A percentile compares a stretch with the other conserved stretches of the same genome.
Evolutionary conservation across 2,329 filamentous ascomycete species (phyloP).

Genomic region (Rutstroemia sydowiana): DNA sequence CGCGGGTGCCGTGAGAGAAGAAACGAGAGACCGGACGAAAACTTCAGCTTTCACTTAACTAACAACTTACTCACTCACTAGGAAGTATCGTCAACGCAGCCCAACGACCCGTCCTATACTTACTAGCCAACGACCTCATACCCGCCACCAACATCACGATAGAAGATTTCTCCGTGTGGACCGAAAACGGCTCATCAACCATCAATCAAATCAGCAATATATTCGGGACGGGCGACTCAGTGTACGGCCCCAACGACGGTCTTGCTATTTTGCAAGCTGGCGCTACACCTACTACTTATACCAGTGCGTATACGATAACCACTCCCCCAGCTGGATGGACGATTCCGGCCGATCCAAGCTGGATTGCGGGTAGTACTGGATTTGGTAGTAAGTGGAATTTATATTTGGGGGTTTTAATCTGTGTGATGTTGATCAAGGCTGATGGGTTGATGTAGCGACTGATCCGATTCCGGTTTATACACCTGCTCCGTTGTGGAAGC

Average conservation of each 20-base stretch:
- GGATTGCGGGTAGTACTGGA: neutral
- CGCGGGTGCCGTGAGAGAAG: too few relatives aligned
- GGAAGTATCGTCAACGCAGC: constrained; percentile 22
- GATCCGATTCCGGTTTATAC: constrained; percentile 25
- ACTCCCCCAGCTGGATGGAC: constrained; percentile 26
- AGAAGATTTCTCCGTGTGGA: constrained; percentile 32
- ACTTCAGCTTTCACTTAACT: too few relatives aligned
- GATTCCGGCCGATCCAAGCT: constrained; percentile 15
- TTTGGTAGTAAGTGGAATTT: neutral
- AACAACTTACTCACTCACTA: neutral
- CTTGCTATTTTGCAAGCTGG: constrained; percentile 10
- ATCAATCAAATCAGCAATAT: constrained; percentile 32
- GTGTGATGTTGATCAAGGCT: neutral
- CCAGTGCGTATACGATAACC: constrained; percentile 28
- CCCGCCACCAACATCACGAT: constrained; percentile 30
- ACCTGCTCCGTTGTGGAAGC: constrained; percentile 29
- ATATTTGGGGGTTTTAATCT: neutral
- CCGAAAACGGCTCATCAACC: constrained; percentile 20
- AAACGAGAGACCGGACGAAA: too few relatives aligned
- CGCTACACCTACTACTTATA: constrained; percentile 21
- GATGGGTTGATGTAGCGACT: constrained; percentile 21
- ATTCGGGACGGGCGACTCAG: constrained; percentile 29
- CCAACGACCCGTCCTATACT: constrained; percentile 26
- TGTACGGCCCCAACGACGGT: constrained; percentile 20
- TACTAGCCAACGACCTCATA: constrained; percentile 30